These are phyloP conservation scores for Saccharomycopsis lassenensis DNA, from an alignment of 805 yeast species.

Conservation along the genomic window DNA sequence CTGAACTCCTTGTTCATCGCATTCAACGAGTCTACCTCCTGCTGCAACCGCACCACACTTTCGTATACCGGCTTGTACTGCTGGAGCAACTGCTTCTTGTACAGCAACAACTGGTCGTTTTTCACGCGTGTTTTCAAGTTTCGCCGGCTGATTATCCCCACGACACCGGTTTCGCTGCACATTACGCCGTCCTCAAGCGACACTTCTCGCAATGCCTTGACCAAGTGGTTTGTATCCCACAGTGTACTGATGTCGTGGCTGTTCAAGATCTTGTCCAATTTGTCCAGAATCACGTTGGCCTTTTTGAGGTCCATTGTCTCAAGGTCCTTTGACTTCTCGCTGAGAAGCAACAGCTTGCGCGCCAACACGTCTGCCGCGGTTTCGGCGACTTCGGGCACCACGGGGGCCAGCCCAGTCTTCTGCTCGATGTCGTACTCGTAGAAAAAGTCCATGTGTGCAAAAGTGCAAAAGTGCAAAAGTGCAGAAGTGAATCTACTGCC, in stretches of 20 bases:
- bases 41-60: constrained; percentile 7
- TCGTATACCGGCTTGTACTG: constrained; percentile 32
- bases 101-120: constrained; percentile 42
- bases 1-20: constrained; percentile 6
- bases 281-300: too few species aligned
- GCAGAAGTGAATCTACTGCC: too few species aligned
- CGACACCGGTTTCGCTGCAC: constrained; percentile 25
- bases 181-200: constrained; percentile 3
- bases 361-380: too few species aligned
- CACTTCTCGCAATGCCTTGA: background rate
- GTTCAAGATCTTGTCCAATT: constrained; percentile 8
- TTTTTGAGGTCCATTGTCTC: too few species aligned
- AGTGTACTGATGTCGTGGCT: constrained; percentile 3
- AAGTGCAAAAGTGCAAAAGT: too few species aligned
- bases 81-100: constrained; percentile 39
- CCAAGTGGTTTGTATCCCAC: constrained; percentile 8
- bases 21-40: constrained; percentile 10
- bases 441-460: too few species aligned
- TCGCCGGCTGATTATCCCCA: constrained; percentile 53
- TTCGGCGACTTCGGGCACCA: too few species aligned
- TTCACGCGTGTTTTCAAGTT: constrained; percentile 51
- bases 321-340: too few species aligned
- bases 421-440: too few species aligned
- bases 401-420: too few species aligned
- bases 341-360: too few species aligned